These are phyloP conservation scores for Leccinum disarticulatum DNA, from an alignment of 768 basidiomycete species.

Conservation along the genomic window DNA sequence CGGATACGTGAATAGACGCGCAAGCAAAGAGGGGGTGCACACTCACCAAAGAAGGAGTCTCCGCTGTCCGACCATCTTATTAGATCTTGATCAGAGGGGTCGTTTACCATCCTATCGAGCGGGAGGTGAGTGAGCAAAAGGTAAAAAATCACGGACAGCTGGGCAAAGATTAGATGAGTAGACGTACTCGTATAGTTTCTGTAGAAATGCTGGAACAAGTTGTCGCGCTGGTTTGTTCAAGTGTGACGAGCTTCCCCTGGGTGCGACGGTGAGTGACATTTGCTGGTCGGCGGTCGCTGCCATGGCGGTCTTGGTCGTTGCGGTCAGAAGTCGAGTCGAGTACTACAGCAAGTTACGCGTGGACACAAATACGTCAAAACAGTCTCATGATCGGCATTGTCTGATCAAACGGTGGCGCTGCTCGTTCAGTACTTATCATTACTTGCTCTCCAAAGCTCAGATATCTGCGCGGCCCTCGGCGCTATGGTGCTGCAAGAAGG, in stretches of 20 bases:
- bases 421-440: too few species aligned
- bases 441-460: too few species aligned
- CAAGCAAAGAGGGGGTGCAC: conserved; percentile 10
- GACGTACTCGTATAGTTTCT: conserved; percentile 74
- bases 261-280: conserved; percentile 52
- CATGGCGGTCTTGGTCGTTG: conserved; percentile 12
- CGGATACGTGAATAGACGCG: background rate
- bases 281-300: conserved; percentile 54
- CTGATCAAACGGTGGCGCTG: too few species aligned
- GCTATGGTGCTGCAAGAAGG: too few species aligned
- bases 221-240: conserved; percentile 48
- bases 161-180: conserved; percentile 12
- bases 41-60: conserved; percentile 95
- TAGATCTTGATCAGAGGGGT: conserved; percentile 74
- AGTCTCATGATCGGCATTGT: background rate
- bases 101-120: conserved; percentile 81
- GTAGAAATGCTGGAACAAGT: conserved; percentile 79
- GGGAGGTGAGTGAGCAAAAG: conserved; percentile 8
- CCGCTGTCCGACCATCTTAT: conserved; percentile 92
- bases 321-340: background rate
- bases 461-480: too few species aligned
- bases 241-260: conserved; percentile 30
- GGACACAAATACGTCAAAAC: background rate
- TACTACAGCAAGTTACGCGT: background rate
- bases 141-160: conserved; percentile 9